Evolutionary conservation across 441 rosid species (phyloP).

Genomic region (Dalechampia spathulata): DNA sequence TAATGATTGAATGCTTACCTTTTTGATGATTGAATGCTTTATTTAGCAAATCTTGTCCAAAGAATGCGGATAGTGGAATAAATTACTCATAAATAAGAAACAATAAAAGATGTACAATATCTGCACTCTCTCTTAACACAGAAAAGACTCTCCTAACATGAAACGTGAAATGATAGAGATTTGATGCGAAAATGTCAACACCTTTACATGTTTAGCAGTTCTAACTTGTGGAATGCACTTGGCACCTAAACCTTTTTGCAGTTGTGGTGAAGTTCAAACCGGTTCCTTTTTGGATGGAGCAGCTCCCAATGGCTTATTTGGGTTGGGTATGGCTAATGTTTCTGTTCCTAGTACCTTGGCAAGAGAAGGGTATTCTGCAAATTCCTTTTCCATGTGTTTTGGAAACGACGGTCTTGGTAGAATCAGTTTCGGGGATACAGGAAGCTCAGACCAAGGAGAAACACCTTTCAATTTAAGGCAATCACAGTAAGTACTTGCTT

Average conservation of each 20-base stretch:
- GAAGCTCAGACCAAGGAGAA: conserved; percentile 68
- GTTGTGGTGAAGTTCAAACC: conserved; percentile 79
- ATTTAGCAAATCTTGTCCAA: too few relatives aligned
- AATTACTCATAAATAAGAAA: too few relatives aligned
- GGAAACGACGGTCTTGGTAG: conserved; percentile 63
- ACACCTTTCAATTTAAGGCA: conserved; percentile 62
- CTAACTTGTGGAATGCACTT: too few relatives aligned
- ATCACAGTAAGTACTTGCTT: conserved; percentile 43
- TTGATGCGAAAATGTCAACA: too few relatives aligned
- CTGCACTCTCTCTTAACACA: too few relatives aligned
- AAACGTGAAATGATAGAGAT: too few relatives aligned
- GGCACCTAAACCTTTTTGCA: conserved; percentile 18
- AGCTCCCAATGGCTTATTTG: conserved; percentile 94
- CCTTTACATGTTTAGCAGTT: too few relatives aligned
- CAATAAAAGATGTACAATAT: too few relatives aligned
- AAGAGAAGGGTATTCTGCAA: conserved; percentile 44
- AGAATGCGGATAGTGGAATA: too few relatives aligned
- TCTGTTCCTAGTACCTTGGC: conserved; percentile 94
- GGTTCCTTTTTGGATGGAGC: conserved; percentile 84
- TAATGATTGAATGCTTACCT: too few relatives aligned
- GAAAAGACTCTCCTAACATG: too few relatives aligned
- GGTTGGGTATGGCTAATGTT: conserved; percentile 66
- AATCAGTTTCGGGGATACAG: conserved; percentile 87
- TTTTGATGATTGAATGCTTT: too few relatives aligned
- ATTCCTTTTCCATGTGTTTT: conserved; percentile 97